Conservation (phyloP, 1,284 basidiomycete genomes). For the Sanguinoderma infundibulare region DNA sequence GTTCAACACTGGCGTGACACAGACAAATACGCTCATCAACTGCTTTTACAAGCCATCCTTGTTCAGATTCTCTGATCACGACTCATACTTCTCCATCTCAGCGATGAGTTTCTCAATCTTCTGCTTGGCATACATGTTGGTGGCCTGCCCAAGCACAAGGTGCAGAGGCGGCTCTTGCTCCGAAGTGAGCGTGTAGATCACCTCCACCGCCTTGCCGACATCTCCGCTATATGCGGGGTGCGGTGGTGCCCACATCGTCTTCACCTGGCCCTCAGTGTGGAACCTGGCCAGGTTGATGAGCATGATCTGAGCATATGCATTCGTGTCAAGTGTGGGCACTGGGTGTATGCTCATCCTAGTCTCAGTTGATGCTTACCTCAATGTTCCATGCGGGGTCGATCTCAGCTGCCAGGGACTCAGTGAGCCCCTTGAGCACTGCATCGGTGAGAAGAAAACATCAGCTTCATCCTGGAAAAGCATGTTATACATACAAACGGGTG, state of each 20-base stretch:
- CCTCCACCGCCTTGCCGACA: conserved; percentile 7
- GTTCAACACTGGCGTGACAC: too few species aligned
- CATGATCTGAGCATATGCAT: not conserved
- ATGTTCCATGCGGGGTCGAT: conserved; percentile 45
- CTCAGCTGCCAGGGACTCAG: conserved; percentile 35
- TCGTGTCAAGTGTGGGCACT: not conserved
- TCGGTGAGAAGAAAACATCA: not conserved
- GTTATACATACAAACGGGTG: too few species aligned
- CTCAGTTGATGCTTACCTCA: conserved; percentile 30
- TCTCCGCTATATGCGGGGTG: conserved; percentile 16
- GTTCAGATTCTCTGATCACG: conserved; percentile 21
- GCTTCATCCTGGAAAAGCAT: too few species aligned
- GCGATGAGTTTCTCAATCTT: conserved; percentile 6
- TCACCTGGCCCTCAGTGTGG: not conserved
- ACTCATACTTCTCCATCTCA: conserved; percentile 12
- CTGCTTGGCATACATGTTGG: not conserved
- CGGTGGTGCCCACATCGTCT: not conserved
- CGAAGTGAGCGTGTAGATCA: conserved; percentile 11
- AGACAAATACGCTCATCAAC: too few species aligned
- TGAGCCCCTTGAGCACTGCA: conserved; percentile 35
- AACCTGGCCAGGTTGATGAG: conserved; percentile 2
- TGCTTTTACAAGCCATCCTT: not conserved
- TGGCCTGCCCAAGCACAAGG: conserved; percentile 15
- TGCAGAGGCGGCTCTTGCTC: conserved; percentile 18
- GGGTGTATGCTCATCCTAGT: too few species aligned